Conservation (phyloP, 2,329 filamentous ascomycete genomes). For the Aspergillus aculeatus region DNA sequence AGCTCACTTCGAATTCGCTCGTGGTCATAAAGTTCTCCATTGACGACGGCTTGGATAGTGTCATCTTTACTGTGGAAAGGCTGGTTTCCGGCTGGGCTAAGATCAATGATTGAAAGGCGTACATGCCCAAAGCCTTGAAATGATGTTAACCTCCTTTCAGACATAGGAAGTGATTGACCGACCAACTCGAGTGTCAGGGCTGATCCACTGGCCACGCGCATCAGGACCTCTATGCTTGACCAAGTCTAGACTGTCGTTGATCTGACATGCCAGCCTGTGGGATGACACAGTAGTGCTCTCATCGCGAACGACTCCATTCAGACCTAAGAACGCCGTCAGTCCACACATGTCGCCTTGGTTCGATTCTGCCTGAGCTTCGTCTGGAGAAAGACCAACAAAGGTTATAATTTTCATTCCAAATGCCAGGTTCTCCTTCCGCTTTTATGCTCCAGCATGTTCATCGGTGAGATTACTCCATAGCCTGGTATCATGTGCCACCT, state of each 20-base stretch:
- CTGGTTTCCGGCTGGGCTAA: conserved; percentile 49
- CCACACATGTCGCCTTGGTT: conserved; percentile 7
- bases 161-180: not conserved
- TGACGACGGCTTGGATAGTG: conserved; percentile 56
- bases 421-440: not conserved
- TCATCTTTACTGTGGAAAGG: conserved; percentile 44
- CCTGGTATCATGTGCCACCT: too few relatives aligned
- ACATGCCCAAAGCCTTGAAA: conserved; percentile 49
- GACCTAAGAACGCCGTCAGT: conserved; percentile 12
- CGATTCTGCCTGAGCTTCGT: not conserved
- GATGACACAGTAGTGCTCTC: not conserved
- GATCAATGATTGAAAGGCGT: conserved; percentile 55
- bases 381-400: too few relatives aligned
- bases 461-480: too few relatives aligned
- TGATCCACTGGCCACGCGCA: conserved; percentile 48
- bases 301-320: not conserved
- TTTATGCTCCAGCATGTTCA: too few relatives aligned
- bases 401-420: too few relatives aligned
- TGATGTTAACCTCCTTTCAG: not conserved
- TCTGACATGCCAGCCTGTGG: conserved; percentile 5
- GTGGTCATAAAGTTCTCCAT: conserved; percentile 60
- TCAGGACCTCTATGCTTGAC: conserved; percentile 51
- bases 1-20: conserved; percentile 45
- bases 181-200: conserved; percentile 45
- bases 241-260: conserved; percentile 36